Evolutionary conservation across 305 asterid genomes (phyloP).

Genomic region (Euphrasia arctica): DNA sequence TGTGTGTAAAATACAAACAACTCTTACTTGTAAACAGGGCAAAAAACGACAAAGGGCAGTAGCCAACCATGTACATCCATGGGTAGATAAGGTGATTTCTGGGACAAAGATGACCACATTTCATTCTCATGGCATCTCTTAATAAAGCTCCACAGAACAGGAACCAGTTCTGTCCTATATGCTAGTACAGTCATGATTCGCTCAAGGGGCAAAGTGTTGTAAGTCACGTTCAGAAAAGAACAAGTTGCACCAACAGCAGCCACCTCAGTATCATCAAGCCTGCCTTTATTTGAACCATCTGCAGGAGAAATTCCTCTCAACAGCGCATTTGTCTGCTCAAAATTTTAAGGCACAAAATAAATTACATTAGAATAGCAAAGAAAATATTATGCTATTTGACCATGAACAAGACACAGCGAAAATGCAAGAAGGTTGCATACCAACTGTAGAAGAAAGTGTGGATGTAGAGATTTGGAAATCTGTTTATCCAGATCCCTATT

Average conservation of each 20-base stretch:
- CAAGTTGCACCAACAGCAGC: conserved; percentile 89
- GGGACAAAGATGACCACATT: conserved; percentile 76
- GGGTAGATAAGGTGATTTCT: conserved; percentile 64
- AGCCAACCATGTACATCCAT: conserved; percentile 81
- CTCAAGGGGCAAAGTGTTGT: conserved; percentile 82
- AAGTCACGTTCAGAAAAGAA: conserved; percentile 72
- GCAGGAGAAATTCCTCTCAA: conserved; percentile 52
- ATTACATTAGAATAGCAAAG: conserved; percentile 15
- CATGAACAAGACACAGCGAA: conserved; percentile 21
- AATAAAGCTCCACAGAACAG: conserved; percentile 84
- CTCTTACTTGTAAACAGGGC: conserved; percentile 94
- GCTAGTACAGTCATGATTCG: conserved; percentile 90
- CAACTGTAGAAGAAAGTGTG: conserved; percentile 80
- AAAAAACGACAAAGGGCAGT: conserved; percentile 85
- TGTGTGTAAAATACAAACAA: conserved; percentile 15
- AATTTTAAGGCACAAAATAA: conserved; percentile 19
- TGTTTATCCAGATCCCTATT: conserved; percentile 71
- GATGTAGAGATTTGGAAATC: conserved; percentile 65
- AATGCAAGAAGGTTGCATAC: conserved; percentile 38
- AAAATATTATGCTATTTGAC: conserved; percentile 19
- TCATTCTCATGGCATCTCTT: conserved; percentile 77
- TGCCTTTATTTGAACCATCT: conserved; percentile 43
- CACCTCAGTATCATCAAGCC: conserved; percentile 51
- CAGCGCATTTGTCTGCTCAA: conserved; percentile 70
- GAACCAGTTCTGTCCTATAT: conserved; percentile 87